Percentiles rank a stretch among this genome's conserved stretches.
Evolutionary conservation across 2,329 filamentous ascomycete species (phyloP).

Genomic region (Fusarium proliferatum): DNA sequence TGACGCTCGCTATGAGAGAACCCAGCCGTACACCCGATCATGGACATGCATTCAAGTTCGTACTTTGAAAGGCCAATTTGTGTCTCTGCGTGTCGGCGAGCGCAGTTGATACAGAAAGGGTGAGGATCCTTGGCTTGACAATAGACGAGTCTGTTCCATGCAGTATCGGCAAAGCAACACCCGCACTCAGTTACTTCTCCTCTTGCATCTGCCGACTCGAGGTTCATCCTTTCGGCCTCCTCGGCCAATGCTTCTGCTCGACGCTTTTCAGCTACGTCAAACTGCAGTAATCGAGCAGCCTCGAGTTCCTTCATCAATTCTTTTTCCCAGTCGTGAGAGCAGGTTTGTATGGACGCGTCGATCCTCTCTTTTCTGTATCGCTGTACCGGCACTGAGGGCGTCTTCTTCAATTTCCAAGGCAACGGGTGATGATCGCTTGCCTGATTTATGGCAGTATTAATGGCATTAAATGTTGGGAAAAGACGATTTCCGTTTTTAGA

Average conservation of each 20-base stretch:
- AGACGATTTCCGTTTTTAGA: constrained; percentile 19
- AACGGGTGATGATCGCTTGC: neutral
- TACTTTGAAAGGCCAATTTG: constrained; percentile 77
- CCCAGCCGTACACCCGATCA: constrained; percentile 70
- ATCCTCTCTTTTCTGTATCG: constrained; percentile 20
- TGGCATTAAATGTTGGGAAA: constrained; percentile 30
- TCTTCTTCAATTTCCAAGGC: constrained; percentile 24
- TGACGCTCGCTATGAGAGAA: constrained; percentile 68
- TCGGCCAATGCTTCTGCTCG: constrained; percentile 45
- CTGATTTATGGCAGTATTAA: constrained; percentile 13
- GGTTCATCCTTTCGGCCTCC: constrained; percentile 53
- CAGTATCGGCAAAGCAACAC: constrained; percentile 77
- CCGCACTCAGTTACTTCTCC: constrained; percentile 74
- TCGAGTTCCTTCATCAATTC: constrained; percentile 37
- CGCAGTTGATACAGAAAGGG: constrained; percentile 77
- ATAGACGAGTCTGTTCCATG: constrained; percentile 74
- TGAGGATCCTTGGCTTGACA: constrained; percentile 71
- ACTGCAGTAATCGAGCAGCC: constrained; percentile 25
- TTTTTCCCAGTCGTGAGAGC: neutral
- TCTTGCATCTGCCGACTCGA: constrained; percentile 54
- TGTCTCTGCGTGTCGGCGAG: constrained; percentile 71
- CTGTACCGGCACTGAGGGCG: neutral
- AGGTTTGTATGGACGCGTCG: neutral
- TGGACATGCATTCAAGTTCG: constrained; percentile 76
- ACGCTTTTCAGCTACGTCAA: constrained; percentile 40